Evolutionary conservation across 2,329 filamentous ascomycete species (phyloP).

Genomic region (Talaromyces sp.): DNA sequence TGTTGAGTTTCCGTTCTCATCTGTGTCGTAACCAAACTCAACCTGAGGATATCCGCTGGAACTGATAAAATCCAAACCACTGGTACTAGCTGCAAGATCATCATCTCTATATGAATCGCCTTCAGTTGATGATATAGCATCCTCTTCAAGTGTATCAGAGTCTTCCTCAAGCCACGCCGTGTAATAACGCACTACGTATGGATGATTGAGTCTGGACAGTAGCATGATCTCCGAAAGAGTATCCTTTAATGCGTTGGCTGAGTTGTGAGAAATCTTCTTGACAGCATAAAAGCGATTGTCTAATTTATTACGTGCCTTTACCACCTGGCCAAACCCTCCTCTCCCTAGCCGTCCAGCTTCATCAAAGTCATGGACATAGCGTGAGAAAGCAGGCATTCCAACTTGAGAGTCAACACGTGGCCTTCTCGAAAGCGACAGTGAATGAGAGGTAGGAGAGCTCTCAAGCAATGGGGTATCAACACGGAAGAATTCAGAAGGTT

Average conservation of each 20-base stretch:
- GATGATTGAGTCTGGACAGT: constrained; percentile 87
- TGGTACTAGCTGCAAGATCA: constrained; percentile 62
- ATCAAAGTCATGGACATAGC: constrained; percentile 84
- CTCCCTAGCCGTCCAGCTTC: constrained; percentile 85
- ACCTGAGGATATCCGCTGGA: constrained; percentile 72
- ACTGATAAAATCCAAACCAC: constrained; percentile 88
- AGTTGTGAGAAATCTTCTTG: constrained; percentile 88
- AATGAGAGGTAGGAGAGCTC: constrained; percentile 37
- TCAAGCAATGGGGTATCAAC: constrained; percentile 32
- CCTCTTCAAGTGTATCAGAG: constrained; percentile 33
- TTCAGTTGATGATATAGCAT: constrained; percentile 45
- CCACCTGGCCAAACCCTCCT: constrained; percentile 92
- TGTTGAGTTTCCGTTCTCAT: constrained; percentile 34
- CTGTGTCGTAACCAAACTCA: constrained; percentile 61
- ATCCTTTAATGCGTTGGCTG: constrained; percentile 54
- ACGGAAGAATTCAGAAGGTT: constrained; percentile 47
- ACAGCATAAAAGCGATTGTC: constrained; percentile 93
- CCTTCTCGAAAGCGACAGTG: constrained; percentile 42
- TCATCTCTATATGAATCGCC: constrained; percentile 41
- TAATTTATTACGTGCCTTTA: constrained; percentile 89
- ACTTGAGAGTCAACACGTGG: constrained; percentile 59
- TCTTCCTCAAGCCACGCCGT: constrained; percentile 87
- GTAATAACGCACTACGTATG: constrained; percentile 82
- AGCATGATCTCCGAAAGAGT: constrained; percentile 82
- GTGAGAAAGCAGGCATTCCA: constrained; percentile 53